Percentiles rank a stretch among this genome's conserved stretches.
These are phyloP conservation scores for Quercus cerris DNA, from an alignment of 306 rosid species.

Conservation along the genomic window DNA sequence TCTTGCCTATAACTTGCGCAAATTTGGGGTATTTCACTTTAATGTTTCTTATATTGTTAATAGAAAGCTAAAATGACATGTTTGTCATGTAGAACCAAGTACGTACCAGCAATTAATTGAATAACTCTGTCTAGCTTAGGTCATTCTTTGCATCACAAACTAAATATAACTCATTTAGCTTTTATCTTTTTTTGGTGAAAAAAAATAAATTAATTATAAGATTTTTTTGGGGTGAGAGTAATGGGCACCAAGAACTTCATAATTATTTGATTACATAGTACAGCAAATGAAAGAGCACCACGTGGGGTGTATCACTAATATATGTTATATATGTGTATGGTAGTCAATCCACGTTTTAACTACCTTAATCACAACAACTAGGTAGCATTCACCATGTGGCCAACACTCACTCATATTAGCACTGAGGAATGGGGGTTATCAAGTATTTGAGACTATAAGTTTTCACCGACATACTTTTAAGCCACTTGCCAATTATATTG, in stretches of 20 bases:
- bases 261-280: neutral
- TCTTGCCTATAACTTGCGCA: neutral
- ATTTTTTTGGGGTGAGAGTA: neutral
- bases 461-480: constrained; percentile 3
- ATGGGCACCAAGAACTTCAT: neutral
- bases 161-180: too few relatives aligned
- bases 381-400: neutral
- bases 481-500: neutral
- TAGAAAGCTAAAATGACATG: neutral
- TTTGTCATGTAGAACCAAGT: neutral
- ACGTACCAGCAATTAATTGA: neutral
- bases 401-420: neutral
- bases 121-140: neutral
- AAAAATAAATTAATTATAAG: neutral
- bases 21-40: neutral
- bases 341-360: constrained; percentile 1
- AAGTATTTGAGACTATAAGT: neutral
- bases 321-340: neutral
- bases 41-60: neutral
- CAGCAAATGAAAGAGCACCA: neutral
- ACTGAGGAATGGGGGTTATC: neutral
- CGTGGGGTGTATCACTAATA: neutral
- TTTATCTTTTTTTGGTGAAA: neutral
- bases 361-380: neutral
- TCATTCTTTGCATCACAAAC: neutral